Evolutionary conservation across 2,329 filamentous ascomycete species (phyloP), one percentile per base, ranked within the genome.

Genomic region (Xylaria sp.): DNA sequence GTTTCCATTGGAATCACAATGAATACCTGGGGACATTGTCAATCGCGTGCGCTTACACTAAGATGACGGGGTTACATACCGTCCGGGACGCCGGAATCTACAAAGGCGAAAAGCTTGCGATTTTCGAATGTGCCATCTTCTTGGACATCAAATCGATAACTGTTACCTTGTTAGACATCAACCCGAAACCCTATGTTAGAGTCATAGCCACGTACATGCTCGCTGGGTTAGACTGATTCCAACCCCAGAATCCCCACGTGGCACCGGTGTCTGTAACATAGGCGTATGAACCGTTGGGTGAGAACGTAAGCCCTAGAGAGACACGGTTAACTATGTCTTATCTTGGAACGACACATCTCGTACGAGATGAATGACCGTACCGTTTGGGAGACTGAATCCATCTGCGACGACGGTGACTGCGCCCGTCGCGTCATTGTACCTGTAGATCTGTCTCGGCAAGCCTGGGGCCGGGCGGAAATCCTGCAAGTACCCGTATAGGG

Each of bases 201-300:
- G 11, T 19, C 18, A 29, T 17, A 13, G 19, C 20, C 38, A 59
- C 78, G 64, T 65, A 82, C 78, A 84, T 76, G 16, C 75, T 76
- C 2, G 80, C 68, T 0, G 79, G 76, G 6, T 70, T 62, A 0
- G 74, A 71, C 1, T 69, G 62, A 29, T 79, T 76, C 24, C 63
- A 60, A 11, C 79, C 78, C 46, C 69, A 73, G n/a, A 76, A 72
- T 0, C 66, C 75, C n/a, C 71, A 72, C 7, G 70, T 70, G n/a
- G 74, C 72, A 1, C 83, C 84, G 0, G 80, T 83, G 60, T 87
- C 84, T 7, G 81, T 78, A 2, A 86, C 69, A 52, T 87, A 87
- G 1, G 79, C 71, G 19, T 76, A 71, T 7, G 67, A 66, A 18
- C 82, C 80, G 54, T 79, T 76, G 0, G 81, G 82, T 0, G 79